Conservation (phyloP, 2,329 filamentous ascomycete genomes). For the Fusarium tjaetaba region DNA sequence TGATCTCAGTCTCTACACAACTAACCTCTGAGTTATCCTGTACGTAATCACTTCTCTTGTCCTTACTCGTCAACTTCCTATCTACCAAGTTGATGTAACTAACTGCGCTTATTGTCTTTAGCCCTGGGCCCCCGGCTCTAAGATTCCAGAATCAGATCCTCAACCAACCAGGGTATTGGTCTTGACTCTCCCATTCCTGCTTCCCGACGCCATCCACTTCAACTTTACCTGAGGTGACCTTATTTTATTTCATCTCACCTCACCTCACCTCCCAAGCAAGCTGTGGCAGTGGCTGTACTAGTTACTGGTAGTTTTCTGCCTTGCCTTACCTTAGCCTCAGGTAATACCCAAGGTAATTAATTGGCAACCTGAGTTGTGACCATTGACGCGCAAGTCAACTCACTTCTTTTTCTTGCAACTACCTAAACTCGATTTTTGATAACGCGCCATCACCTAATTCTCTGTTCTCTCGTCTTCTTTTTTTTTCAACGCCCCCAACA, state of each 20-base stretch:
- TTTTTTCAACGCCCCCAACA: background rate
- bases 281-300: conserved; percentile 10
- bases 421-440: conserved; percentile 5
- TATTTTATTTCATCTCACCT: conserved; percentile 4
- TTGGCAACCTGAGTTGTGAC: conserved; percentile 34
- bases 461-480: background rate
- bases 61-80: background rate
- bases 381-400: conserved; percentile 23
- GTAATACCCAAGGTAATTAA: conserved; percentile 18
- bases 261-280: background rate
- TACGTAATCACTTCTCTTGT: background rate
- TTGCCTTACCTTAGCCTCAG: conserved; percentile 8
- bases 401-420: conserved; percentile 15
- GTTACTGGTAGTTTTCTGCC: background rate
- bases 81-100: conserved; percentile 27
- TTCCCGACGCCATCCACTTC: conserved; percentile 28
- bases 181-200: conserved; percentile 42
- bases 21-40: background rate
- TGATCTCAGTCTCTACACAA: background rate
- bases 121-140: conserved; percentile 35
- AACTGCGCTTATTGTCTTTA: conserved; percentile 41
- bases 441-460: conserved; percentile 16
- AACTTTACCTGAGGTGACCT: conserved; percentile 15
- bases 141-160: conserved; percentile 45
- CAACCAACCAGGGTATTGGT: conserved; percentile 42